Conservation (phyloP, 2,329 filamentous ascomycete genomes). For the Peltaster fructicola region DNA sequence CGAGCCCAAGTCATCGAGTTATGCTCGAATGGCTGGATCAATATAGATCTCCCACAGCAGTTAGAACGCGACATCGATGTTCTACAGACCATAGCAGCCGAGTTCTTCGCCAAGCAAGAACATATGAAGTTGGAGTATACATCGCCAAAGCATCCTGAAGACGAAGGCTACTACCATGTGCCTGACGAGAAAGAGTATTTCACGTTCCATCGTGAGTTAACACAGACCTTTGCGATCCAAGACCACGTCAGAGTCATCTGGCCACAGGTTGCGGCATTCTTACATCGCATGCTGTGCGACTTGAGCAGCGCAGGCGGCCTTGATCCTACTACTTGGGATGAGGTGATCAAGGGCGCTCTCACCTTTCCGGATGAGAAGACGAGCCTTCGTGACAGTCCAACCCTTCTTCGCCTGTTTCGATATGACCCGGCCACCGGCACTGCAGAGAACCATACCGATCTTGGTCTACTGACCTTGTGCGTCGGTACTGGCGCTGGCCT, state of each 20-base stretch:
- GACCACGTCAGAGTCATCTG: background rate
- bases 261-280: background rate
- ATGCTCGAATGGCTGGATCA: constrained; percentile 1
- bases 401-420: constrained; percentile 1
- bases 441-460: background rate
- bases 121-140: no score
- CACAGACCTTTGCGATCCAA: background rate
- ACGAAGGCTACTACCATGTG: constrained; percentile 1
- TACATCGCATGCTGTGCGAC: constrained; percentile 1
- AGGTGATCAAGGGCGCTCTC: background rate
- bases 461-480: background rate
- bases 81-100: no score
- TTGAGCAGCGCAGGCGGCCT: background rate
- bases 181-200: constrained; percentile 1
- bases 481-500: background rate
- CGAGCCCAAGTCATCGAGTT: background rate
- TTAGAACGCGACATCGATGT: no score
- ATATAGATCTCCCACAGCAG: background rate
- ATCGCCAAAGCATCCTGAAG: no score
- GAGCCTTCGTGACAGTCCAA: background rate
- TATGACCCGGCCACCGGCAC: background rate
- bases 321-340: background rate
- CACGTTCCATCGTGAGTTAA: background rate
- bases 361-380: background rate
- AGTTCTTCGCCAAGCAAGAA: no score